These are phyloP conservation scores for Jaenimonas drosophilae DNA, from an alignment of 208 protist species.

Conservation along the genomic window DNA sequence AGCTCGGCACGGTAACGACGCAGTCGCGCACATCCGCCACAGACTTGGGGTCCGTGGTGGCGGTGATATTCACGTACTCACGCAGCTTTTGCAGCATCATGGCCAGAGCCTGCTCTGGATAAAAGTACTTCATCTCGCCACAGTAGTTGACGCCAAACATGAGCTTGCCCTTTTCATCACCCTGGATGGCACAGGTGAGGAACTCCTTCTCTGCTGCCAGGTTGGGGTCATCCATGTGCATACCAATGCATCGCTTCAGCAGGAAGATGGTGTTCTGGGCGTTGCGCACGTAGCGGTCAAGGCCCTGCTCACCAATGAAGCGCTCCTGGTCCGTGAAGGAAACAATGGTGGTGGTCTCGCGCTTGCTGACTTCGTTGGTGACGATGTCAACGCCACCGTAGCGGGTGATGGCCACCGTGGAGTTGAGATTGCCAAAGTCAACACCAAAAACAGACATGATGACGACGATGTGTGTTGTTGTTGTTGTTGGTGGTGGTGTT, in stretches of 20 bases:
- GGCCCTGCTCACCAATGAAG: slow-evolving; percentile 83
- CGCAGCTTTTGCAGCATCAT: slow-evolving; percentile 84
- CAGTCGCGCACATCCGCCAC: slow-evolving; percentile 61
- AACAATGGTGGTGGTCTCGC: slow-evolving; percentile 85
- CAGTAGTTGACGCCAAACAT: slow-evolving; percentile 83
- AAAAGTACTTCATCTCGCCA: slow-evolving; percentile 57
- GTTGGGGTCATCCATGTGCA: slow-evolving; percentile 62
- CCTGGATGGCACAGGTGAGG: slow-evolving; percentile 51
- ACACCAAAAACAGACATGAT: slow-evolving; percentile 89
- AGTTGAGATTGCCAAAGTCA: slow-evolving; percentile 88
- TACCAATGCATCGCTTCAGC: slow-evolving; percentile 85
- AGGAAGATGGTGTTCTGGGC: slow-evolving; percentile 75
- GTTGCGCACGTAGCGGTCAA: slow-evolving; percentile 79
- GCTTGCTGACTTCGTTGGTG: slow-evolving; percentile 85
- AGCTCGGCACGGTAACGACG: slow-evolving; percentile 80
- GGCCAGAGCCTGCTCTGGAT: slow-evolving; percentile 88
- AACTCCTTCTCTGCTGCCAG: slow-evolving; percentile 49
- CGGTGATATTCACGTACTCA: slow-evolving; percentile 66
- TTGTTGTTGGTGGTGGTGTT: background rate
- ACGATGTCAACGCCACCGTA: slow-evolving; percentile 86
- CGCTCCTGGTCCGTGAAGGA: slow-evolving; percentile 82
- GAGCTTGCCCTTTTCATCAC: slow-evolving; percentile 52
- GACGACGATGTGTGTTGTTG: background rate
- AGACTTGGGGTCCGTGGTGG: slow-evolving; percentile 41
- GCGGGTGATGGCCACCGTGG: slow-evolving; percentile 78